Percentiles rank a stretch among this genome's conserved stretches.
Conservation (phyloP, 2,329 filamentous ascomycete species). For the Chalaropsis thielavioides region DNA sequence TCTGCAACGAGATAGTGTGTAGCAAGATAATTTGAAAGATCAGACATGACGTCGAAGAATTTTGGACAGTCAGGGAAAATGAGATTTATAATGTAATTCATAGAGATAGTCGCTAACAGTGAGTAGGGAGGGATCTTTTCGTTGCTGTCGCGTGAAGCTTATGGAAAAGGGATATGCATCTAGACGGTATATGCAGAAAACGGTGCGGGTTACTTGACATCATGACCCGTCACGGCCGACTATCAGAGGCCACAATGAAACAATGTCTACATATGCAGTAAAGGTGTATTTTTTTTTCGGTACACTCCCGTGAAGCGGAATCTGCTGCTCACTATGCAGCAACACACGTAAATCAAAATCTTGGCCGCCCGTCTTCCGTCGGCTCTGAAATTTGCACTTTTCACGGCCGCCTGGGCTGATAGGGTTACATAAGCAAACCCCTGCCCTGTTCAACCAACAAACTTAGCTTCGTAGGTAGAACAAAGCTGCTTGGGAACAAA, state of each 20-base stretch:
- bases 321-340: no score
- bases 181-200: background rate
- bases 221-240: background rate
- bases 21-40: conserved; percentile 73
- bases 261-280: no score
- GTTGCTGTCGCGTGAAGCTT: no score
- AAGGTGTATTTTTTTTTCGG: no score
- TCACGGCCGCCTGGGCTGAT: background rate
- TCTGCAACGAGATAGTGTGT: conserved; percentile 67
- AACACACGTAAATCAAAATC: no score
- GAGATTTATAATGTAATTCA: no score
- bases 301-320: no score
- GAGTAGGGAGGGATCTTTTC: background rate
- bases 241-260: no score
- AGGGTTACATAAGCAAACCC: background rate
- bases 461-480: background rate
- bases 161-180: background rate
- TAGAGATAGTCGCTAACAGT: conserved; percentile 18
- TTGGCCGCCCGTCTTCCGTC: no score
- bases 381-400: no score
- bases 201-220: background rate
- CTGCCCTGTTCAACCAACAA: background rate
- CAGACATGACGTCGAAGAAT: conserved; percentile 20
- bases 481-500: background rate
- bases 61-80: background rate